Conservation (phyloP, 1,139 yeast species). For the Trichomonascaceae sp. region DNA sequence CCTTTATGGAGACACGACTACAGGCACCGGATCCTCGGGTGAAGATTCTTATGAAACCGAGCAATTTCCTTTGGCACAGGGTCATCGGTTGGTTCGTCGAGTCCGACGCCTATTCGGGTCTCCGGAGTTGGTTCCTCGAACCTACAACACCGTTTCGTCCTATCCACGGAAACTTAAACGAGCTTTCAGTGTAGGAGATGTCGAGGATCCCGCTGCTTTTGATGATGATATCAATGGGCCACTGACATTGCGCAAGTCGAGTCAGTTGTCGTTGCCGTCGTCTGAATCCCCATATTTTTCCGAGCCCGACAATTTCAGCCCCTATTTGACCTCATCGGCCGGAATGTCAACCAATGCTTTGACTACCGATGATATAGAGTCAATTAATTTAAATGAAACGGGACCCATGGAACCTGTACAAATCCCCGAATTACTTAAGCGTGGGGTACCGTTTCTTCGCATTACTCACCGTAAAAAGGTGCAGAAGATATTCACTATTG, state of each 20-base stretch:
- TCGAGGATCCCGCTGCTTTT: constrained; percentile 12
- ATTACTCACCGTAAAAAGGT: constrained; percentile 66
- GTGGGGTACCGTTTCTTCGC: constrained; percentile 45
- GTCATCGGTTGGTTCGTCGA: constrained; percentile 1
- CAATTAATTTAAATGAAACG: background rate
- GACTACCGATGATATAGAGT: background rate
- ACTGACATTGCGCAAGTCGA: constrained; percentile 15
- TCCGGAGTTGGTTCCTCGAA: constrained; percentile 7
- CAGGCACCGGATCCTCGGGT: background rate
- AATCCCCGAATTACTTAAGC: constrained; percentile 32
- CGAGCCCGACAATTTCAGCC: constrained; percentile 1
- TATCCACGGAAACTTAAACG: constrained; percentile 12
- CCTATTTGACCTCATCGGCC: background rate
- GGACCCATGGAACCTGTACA: background rate
- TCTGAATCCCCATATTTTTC: constrained; percentile 12
- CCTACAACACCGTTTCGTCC: constrained; percentile 5
- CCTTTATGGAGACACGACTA: background rate
- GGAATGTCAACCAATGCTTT: background rate
- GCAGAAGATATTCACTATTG: constrained; percentile 43
- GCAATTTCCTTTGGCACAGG: background rate
- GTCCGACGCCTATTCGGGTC: constrained; percentile 7
- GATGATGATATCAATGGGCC: constrained; percentile 14
- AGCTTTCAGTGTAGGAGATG: constrained; percentile 13
- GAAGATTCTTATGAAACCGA: background rate
- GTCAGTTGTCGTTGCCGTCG: constrained; percentile 16